These are phyloP conservation scores for Boletus rufocinnamomeus DNA, from an alignment of 768 basidiomycete species.

Conservation along the genomic window DNA sequence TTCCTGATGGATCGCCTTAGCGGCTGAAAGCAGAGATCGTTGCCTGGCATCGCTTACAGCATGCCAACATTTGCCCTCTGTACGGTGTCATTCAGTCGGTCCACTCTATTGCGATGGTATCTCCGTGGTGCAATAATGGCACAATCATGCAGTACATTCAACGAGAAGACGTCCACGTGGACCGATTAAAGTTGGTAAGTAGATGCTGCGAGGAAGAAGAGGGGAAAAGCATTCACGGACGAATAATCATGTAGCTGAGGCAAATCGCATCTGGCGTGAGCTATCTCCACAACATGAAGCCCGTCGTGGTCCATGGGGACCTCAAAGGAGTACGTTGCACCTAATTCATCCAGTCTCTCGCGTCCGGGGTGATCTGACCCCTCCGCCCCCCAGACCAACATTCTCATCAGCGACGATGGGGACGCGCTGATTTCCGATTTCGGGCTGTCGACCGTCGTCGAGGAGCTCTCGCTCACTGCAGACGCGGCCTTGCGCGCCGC, in stretches of 20 bases:
- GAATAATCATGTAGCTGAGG: constrained; percentile 38
- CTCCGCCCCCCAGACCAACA: constrained; percentile 54
- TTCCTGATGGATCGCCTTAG: constrained; percentile 22
- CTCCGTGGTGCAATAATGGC: constrained; percentile 64
- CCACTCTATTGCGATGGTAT: constrained; percentile 61
- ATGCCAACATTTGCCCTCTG: constrained; percentile 55
- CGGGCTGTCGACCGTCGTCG: constrained; percentile 58
- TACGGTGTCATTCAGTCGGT: constrained; percentile 55
- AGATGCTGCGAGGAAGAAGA: neutral
- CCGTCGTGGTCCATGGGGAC: constrained; percentile 60
- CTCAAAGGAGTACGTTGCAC: constrained; percentile 52
- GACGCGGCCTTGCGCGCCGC: constrained; percentile 22
- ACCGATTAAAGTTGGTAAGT: constrained; percentile 52
- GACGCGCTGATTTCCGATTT: constrained; percentile 61
- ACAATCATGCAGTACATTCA: constrained; percentile 53
- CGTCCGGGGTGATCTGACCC: neutral
- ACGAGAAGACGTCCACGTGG: constrained; percentile 39
- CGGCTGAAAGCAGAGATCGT: constrained; percentile 57
- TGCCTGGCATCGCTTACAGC: constrained; percentile 59
- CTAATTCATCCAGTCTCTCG: neutral
- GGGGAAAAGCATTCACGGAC: neutral
- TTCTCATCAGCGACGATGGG: constrained; percentile 54
- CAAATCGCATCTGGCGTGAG: constrained; percentile 59
- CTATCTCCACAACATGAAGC: constrained; percentile 57
- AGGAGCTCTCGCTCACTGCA: constrained; percentile 44